These are phyloP conservation scores for Mortierella sp. DNA, from an alignment of 371 early-diverging fungal species.

Conservation along the genomic window DNA sequence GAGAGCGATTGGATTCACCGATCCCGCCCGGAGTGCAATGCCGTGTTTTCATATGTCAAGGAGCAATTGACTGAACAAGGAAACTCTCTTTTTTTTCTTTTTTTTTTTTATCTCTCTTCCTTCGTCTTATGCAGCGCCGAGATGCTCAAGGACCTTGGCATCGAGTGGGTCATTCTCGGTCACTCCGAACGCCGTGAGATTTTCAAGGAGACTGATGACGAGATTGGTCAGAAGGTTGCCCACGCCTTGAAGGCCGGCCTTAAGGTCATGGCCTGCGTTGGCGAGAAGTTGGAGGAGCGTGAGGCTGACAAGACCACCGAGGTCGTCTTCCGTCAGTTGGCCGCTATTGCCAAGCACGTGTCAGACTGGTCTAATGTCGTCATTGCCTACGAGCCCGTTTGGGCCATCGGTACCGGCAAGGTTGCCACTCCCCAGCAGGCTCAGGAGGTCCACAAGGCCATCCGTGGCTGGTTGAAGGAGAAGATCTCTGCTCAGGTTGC, in stretches of 20 bases:
- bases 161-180: constrained; percentile 98
- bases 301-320: constrained; percentile 88
- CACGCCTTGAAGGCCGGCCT: constrained; percentile 91
- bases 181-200: constrained; percentile 99
- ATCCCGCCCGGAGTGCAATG: background rate
- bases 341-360: constrained; percentile 78
- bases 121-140: constrained; percentile 72
- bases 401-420: constrained; percentile 99
- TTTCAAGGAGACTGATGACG: constrained; percentile 93
- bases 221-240: constrained; percentile 87
- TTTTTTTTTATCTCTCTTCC: background rate
- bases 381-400: constrained; percentile 99
- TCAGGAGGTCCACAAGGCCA: constrained; percentile 94
- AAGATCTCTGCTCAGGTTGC: constrained; percentile 89
- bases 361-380: constrained; percentile 94
- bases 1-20: background rate
- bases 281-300: constrained; percentile 97
- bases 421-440: constrained; percentile 98
- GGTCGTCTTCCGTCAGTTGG: constrained; percentile 93
- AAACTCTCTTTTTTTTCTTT: constrained; percentile 5
- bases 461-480: constrained; percentile 89
- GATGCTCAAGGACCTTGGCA: constrained; percentile 95
- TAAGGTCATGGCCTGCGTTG: constrained; percentile 97
- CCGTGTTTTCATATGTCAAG: constrained; percentile 10
- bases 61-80: constrained; percentile 9